Base-by-base conservation (phyloP, 2,329 filamentous ascomycete genomes). In the Fusarium agapanthi region DNA sequence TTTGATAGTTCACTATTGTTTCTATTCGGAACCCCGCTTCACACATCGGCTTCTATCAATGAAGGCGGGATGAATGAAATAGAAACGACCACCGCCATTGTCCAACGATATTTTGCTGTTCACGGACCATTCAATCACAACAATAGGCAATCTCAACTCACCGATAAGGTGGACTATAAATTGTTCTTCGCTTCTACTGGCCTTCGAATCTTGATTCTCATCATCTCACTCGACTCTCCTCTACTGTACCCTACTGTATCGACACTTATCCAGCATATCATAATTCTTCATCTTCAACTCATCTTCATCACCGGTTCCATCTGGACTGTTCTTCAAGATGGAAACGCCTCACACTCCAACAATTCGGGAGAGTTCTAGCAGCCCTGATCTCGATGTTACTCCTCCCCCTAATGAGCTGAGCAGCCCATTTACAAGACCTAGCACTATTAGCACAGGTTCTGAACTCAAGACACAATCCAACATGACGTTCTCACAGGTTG, bases 361-460 rank as follows among this genome's bases (percentile, higher is more conserved):
- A 16, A 53, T 59, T 54, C 66, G 44, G 26, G 51, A 59, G 51
- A 68, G 67, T 41, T 65, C 62, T 37, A 74, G 67, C 59, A 74
- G 71, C 24, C 54, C 67, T 44, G 48, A 55, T 30, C 43, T 51
- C 14, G 40, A 55, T 35, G 53, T 58, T 48, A 69, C 66, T 45
- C 66, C 66, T 3, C 48, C 65, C 7, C 51, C 66, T 40, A 37
- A 60, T 26, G 51, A 68, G 37, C 48, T 54, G 40, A 69, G 38
- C 26, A 69, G 70, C 28, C 70, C 70, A 7, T 73, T 73, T 28
- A 72, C 70, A 45, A 71, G 59, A 15, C 45, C 59, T 35, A 65
- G 64, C 32, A 72, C 47, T 24, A 54, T 54, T 13, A 44, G 45
- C 16, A 54, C 57, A 22, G 48, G 60, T 14, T 47, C 43, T 24